Evolutionary conservation across 1,284 basidiomycete genomes (phyloP), one percentile per base, ranked within the genome.

Genomic region (Prillingera fragicola): DNA sequence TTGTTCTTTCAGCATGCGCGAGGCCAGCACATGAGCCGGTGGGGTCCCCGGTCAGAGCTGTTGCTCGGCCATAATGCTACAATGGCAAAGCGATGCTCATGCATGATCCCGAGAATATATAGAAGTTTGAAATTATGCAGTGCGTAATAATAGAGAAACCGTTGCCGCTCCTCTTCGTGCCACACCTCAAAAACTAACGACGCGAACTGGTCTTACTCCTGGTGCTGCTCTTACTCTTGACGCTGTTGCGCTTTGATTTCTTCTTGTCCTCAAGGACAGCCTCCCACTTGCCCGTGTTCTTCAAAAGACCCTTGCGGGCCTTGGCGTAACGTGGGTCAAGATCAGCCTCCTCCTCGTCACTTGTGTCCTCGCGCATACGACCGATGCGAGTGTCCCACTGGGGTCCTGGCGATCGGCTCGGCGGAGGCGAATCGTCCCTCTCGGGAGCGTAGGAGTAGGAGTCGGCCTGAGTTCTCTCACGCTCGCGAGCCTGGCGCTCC

Each of bases 351-450:
- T 70, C 69, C 23, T 69, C 67, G 22, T 62, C 60, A 6, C 57
- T 54, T 19, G 60, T 65, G 52, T 68, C 67, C 4, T 69, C 70
- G 32, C 57, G 50, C 50, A 65, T 52, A 24, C 54, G 49, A 6
- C 67, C 67, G 28, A 72, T 69, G 23, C 69, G 52, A 14, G 63
- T 63, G 19, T 46, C 52, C 69, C 69, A 72, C 23, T 57, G 23
- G 14, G 43, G n/a, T 12, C 26, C 35, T 18, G 37, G n/a, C 3
- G 15, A 8, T 18, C 36, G 38, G 8, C 31, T 13, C 14, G 33
- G 33, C 3, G 45, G 39, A 29, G n/a, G 33, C 25, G 4, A 15
- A n/a, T n/a, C n/a, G n/a, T n/a, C n/a, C n/a, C n/a, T n/a, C n/a
- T n/a, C n/a, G n/a, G n/a, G n/a, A n/a, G n/a, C n/a, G n/a, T n/a